Percentiles rank a stretch among this genome's conserved stretches.
Evolutionary conservation across 345 rosid species (phyloP).

Genomic region (Mercurialis annua): DNA sequence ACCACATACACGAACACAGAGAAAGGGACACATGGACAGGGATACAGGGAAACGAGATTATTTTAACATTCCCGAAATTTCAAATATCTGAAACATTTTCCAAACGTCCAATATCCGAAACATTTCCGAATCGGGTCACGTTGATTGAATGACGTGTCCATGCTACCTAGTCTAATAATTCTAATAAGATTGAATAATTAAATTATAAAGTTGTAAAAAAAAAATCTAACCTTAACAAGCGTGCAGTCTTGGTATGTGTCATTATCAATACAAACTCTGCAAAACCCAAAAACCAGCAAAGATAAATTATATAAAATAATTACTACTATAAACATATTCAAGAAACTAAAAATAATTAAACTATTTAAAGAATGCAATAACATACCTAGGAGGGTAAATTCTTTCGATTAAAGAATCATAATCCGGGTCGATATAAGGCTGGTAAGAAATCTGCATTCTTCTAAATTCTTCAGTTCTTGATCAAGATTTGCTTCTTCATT

Average conservation of each 20-base stretch:
- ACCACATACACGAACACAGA: too few relatives aligned
- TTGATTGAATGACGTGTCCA: too few relatives aligned
- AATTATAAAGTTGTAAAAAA: too few relatives aligned
- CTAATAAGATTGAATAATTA: too few relatives aligned
- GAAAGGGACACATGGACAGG: too few relatives aligned
- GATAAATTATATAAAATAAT: not conserved
- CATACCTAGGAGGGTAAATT: constrained; percentile 77
- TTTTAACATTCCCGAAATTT: too few relatives aligned
- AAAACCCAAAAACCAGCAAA: constrained; percentile 18
- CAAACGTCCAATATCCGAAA: too few relatives aligned
- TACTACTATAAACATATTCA: not conserved
- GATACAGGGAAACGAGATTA: too few relatives aligned
- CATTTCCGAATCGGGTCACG: too few relatives aligned
- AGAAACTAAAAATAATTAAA: not conserved
- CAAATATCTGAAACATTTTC: too few relatives aligned
- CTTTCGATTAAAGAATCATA: constrained; percentile 74
- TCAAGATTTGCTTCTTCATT: constrained; percentile 2
- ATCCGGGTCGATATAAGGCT: constrained; percentile 75
- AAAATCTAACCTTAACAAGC: constrained; percentile 64
- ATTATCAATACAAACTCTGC: constrained; percentile 85
- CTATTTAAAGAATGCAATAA: not conserved
- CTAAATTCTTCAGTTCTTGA: not conserved
- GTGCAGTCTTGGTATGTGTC: constrained; percentile 71
- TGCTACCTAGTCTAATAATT: too few relatives aligned
- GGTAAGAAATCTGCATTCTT: constrained; percentile 60